Conservation (phyloP, 805 yeast species). For the Zygoascus ofunaensis region DNA sequence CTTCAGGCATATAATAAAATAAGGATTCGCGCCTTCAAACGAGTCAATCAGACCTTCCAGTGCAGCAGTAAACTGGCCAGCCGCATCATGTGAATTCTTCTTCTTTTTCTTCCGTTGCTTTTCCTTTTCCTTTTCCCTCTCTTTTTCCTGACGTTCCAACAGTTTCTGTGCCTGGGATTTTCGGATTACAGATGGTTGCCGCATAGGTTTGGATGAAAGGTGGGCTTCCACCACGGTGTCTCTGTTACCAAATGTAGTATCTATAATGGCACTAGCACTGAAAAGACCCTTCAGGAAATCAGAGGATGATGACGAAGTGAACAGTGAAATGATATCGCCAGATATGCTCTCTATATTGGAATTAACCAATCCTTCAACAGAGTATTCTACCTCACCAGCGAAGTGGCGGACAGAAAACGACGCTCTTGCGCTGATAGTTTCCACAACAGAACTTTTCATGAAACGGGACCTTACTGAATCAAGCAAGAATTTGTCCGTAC, state of each 20-base stretch:
- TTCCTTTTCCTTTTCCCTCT: conserved; percentile 4
- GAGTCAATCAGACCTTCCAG: conserved; percentile 30
- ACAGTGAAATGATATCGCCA: conserved; percentile 33
- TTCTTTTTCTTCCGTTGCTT: conserved; percentile 11
- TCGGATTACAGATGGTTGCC: conserved; percentile 31
- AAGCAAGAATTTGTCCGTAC: conserved; percentile 25
- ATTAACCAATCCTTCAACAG: conserved; percentile 41
- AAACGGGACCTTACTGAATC: conserved; percentile 27
- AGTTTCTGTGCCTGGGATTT: conserved; percentile 9
- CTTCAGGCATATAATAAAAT: conserved; percentile 34
- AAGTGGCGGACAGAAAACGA: conserved; percentile 48
- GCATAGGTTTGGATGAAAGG: conserved; percentile 31
- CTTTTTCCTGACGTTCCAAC: background rate
- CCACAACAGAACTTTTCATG: conserved; percentile 23
- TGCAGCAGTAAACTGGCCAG: conserved; percentile 28
- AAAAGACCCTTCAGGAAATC: conserved; percentile 29
- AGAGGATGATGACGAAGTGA: conserved; percentile 32
- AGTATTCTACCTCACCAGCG: conserved; percentile 50
- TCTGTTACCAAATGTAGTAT: conserved; percentile 26
- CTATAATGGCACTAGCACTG: conserved; percentile 30
- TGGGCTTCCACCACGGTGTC: conserved; percentile 32
- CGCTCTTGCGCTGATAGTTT: conserved; percentile 26
- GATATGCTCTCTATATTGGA: conserved; percentile 44
- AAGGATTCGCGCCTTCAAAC: conserved; percentile 32
- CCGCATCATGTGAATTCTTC: conserved; percentile 17